These are phyloP conservation scores for Pythium guiyangense DNA, from an alignment of 352 stramenopile species.

Conservation along the genomic window DNA sequence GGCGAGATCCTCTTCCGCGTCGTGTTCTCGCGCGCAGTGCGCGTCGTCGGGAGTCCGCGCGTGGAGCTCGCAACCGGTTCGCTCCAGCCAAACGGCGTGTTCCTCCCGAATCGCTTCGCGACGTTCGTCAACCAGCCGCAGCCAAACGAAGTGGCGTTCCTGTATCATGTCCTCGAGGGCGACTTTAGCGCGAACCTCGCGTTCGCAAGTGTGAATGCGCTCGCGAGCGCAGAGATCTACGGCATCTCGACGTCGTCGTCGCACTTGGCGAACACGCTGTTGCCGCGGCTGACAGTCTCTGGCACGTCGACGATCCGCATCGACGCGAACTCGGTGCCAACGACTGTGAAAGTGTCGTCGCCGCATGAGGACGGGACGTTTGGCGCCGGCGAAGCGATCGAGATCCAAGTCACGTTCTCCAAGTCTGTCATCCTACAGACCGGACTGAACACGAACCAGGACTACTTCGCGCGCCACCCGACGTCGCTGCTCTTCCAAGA, in stretches of 20 bases:
- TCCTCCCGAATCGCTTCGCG: slow-evolving; percentile 44
- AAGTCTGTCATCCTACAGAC: slow-evolving; percentile 58
- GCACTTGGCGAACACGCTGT: slow-evolving; percentile 15
- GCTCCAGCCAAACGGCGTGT: slow-evolving; percentile 32
- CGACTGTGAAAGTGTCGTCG: slow-evolving; percentile 57
- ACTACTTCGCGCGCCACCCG: slow-evolving; percentile 42
- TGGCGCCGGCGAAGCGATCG: slow-evolving; percentile 58
- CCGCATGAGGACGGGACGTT: slow-evolving; percentile 38
- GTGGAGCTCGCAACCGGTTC: slow-evolving; percentile 60
- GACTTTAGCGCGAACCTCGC: slow-evolving; percentile 53
- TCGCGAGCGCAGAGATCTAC: slow-evolving; percentile 37
- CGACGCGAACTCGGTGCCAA: slow-evolving; percentile 49
- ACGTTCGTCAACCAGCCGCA: slow-evolving; percentile 39
- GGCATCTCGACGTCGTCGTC: slow-evolving; percentile 42
- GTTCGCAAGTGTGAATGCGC: slow-evolving; percentile 38
- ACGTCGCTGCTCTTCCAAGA: slow-evolving; percentile 27
- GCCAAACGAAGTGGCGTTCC: slow-evolving; percentile 44
- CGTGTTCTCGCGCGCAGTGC: slow-evolving; percentile 52
- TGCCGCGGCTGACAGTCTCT: slow-evolving; percentile 37
- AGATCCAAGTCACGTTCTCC: slow-evolving; percentile 65
- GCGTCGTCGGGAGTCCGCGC: slow-evolving; percentile 34
- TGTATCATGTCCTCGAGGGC: slow-evolving; percentile 55
- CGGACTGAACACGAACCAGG: slow-evolving; percentile 55
- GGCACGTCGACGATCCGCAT: slow-evolving; percentile 29
- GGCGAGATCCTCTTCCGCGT: slow-evolving; percentile 70